phyloP scores from a whole-genome alignment of 2,329 filamentous ascomycete species.

The Claviceps sp. region DNA sequence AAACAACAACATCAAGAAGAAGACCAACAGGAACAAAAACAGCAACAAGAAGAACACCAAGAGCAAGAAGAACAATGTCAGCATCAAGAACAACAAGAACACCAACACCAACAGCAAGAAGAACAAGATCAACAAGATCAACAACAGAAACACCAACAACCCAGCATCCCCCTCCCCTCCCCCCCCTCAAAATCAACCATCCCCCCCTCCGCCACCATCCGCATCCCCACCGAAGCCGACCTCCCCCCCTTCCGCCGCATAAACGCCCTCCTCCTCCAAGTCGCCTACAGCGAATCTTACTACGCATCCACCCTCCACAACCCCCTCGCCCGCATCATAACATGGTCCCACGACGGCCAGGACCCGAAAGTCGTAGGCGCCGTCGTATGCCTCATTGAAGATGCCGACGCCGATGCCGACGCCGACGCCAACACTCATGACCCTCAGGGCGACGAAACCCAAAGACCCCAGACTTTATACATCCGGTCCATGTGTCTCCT shows the following conservation, averaged over 20 bases:
- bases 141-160: slow-evolving; percentile 8
- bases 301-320: slow-evolving; percentile 40
- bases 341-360: slow-evolving; percentile 34
- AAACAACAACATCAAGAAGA: neutral
- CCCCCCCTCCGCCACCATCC: slow-evolving; percentile 38
- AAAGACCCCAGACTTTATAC: slow-evolving; percentile 37
- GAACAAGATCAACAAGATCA: too few species aligned
- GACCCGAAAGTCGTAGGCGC: slow-evolving; percentile 44
- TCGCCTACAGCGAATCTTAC: slow-evolving; percentile 51
- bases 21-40: too few species aligned
- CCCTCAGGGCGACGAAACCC: slow-evolving; percentile 6
- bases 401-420: neutral
- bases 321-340: slow-evolving; percentile 46
- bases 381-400: slow-evolving; percentile 48
- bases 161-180: slow-evolving; percentile 15
- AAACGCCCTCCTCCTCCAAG: slow-evolving; percentile 50
- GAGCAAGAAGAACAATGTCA: too few species aligned
- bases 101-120: too few species aligned
- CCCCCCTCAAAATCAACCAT: slow-evolving; percentile 11
- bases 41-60: too few species aligned
- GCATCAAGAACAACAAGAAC: too few species aligned
- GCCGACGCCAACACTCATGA: neutral
- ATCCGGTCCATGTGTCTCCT: slow-evolving; percentile 51
- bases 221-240: slow-evolving; percentile 35
- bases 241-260: slow-evolving; percentile 48